Evolutionary conservation across 768 basidiomycete species (phyloP), one percentile per base, ranked within the genome.

Genomic region (Leccinum subgranulosum): DNA sequence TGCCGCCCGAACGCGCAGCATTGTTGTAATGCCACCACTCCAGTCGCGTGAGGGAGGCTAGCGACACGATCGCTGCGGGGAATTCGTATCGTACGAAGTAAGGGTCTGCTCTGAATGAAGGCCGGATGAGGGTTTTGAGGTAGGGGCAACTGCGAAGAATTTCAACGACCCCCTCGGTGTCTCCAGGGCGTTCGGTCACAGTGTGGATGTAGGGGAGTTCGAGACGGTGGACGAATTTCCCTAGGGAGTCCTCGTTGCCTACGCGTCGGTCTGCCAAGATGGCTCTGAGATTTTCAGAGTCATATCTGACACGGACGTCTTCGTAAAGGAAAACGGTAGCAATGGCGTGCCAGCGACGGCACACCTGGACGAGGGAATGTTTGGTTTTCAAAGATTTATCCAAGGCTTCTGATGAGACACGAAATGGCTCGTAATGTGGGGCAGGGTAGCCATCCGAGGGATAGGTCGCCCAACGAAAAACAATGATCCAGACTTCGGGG

Each of bases 11-110:
- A 47, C 82, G 77, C 39, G 83, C 80, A 21, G 86, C 86, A 67
- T 71, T 67, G 58, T 69, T 73, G 61, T 81, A 68, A 64, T 87
- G 79, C 84, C 84, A 87, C 85, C 86, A 88, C 50, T 88, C 86
- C 29, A 89, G 76, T 27, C 85, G 81, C 46, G 78, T 80, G 41
- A 89, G 74, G 21, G 80, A 80, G 21, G 76, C 72, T 14, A 87
- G 60, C 4, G 77, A 66, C 3, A 83, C 69, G 54, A 70, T 74
- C 14, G 75, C 75, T 10, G 79, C 76, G 55, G 82, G 81, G 64
- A 80, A 83, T 27, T 85, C 81, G 69, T 81, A 88, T 33, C 70
- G 74, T 14, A 79, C 67, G 8, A 63, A 54, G 19, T 66, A 57
- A 17, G 69, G 62, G 45, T 59, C 62, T 47, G 61, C n/a, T 28